Evolutionary conservation across 371 early-diverging fungal species (phyloP).

Genomic region (Smittium mucronatum): DNA sequence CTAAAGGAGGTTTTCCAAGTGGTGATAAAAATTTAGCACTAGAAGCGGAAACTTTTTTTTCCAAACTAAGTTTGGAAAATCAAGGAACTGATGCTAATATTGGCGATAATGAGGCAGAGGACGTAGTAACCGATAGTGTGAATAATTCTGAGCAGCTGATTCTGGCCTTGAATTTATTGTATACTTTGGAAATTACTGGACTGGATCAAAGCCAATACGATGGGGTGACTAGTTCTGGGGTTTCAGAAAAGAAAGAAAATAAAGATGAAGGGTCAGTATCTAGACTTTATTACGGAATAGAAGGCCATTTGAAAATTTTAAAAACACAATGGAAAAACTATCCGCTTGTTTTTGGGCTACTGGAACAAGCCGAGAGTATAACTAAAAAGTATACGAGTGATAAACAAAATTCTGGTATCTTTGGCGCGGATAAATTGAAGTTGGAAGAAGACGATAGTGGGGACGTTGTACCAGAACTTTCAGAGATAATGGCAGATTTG

Average conservation of each 20-base stretch:
- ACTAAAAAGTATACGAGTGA: neutral
- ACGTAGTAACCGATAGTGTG: neutral
- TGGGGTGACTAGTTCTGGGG: neutral
- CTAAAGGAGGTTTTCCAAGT: neutral
- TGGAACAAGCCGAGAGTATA: neutral
- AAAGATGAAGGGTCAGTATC: neutral
- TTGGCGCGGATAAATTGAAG: neutral
- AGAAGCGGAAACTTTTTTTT: neutral
- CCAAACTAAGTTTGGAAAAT: neutral
- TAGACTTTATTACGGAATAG: neutral
- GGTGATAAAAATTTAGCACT: neutral
- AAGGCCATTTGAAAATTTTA: constrained; percentile 1
- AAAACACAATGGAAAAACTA: neutral
- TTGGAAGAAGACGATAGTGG: neutral
- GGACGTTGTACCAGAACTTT: constrained; percentile 36
- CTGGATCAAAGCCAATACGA: neutral
- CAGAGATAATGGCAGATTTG: constrained; percentile 61
- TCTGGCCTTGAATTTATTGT: constrained; percentile 13
- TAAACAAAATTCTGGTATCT: neutral
- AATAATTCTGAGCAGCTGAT: constrained; percentile 11
- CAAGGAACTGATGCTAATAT: neutral
- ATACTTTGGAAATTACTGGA: neutral
- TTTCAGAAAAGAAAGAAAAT: neutral
- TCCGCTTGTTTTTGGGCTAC: constrained; percentile 1
- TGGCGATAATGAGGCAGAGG: neutral